Conservation (phyloP, 331 rosid genomes). For the Telfairia occidentalis region DNA sequence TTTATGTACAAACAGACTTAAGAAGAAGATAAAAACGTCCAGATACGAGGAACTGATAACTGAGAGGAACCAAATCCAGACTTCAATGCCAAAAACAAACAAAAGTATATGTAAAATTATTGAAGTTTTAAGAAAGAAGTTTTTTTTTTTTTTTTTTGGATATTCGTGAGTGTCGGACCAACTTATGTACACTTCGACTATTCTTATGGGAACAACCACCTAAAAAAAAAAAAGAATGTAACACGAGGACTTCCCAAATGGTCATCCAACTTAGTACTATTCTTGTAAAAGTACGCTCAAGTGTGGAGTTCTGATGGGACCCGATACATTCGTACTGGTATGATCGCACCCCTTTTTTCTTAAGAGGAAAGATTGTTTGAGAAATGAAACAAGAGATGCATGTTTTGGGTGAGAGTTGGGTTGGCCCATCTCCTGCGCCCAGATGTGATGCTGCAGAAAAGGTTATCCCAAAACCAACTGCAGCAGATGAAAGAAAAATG, state of each 20-base stretch:
- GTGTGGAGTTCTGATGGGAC: too few species aligned
- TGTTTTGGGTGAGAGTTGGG: not conserved
- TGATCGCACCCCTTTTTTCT: too few species aligned
- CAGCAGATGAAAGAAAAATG: constrained; percentile 2
- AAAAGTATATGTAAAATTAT: not conserved
- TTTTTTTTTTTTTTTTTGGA: too few species aligned
- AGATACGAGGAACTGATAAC: constrained; percentile 10
- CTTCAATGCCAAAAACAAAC: constrained; percentile 1
- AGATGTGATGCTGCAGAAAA: constrained; percentile 7
- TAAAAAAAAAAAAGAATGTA: too few species aligned
- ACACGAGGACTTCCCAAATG: too few species aligned
- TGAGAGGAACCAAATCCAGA: not conserved
- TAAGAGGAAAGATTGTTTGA: not conserved
- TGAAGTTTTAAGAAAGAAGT: not conserved
- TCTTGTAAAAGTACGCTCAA: too few species aligned
- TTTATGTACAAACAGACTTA: not conserved
- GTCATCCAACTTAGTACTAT: too few species aligned
- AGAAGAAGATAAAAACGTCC: not conserved
- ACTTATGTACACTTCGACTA: too few species aligned
- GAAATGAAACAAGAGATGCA: not conserved
- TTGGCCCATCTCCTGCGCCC: constrained; percentile 14
- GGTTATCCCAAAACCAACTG: constrained; percentile 11
- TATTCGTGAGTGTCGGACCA: too few species aligned
- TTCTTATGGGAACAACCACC: too few species aligned
- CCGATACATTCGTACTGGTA: too few species aligned